Percentiles rank a stretch among this genome's conserved stretches.
phyloP scores from a whole-genome alignment of 805 yeast genomes.

The Candida fluviatilis region DNA sequence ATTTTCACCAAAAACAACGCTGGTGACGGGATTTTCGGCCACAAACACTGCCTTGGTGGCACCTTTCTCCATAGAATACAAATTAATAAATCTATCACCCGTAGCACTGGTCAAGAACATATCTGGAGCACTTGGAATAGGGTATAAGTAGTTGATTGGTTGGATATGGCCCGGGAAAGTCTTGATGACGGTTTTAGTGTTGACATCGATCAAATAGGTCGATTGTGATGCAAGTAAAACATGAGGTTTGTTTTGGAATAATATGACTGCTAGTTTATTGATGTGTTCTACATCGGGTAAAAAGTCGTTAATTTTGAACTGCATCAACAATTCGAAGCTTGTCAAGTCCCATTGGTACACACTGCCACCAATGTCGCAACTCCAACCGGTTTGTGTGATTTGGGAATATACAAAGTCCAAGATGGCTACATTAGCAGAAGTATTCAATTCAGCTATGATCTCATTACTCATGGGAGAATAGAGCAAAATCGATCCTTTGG shows the following conservation, averaged over 20 bases:
- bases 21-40: conserved; percentile 57
- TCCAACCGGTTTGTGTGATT: conserved; percentile 47
- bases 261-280: conserved; percentile 25
- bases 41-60: conserved; percentile 58
- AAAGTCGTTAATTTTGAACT: conserved; percentile 39
- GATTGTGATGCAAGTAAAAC: conserved; percentile 66
- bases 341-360: conserved; percentile 60
- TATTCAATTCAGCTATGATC: conserved; percentile 48
- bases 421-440: conserved; percentile 43
- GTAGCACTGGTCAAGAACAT: conserved; percentile 66
- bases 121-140: conserved; percentile 32
- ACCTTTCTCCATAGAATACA: conserved; percentile 48
- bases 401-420: conserved; percentile 45
- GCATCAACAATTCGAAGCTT: conserved; percentile 37
- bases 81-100: conserved; percentile 78
- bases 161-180: conserved; percentile 76
- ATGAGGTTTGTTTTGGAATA: conserved; percentile 33
- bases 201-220: conserved; percentile 48
- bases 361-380: conserved; percentile 54
- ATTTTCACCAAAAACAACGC: conserved; percentile 36
- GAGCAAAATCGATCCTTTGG: conserved; percentile 58
- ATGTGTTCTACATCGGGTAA: conserved; percentile 31
- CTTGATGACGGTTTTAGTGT: conserved; percentile 35
- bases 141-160: conserved; percentile 50
- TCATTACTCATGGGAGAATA: conserved; percentile 66